Evolutionary conservation across 83 land plant genomes (phyloP), one percentile per base, ranked within the genome.

Genomic region (Thuja plicata): DNA sequence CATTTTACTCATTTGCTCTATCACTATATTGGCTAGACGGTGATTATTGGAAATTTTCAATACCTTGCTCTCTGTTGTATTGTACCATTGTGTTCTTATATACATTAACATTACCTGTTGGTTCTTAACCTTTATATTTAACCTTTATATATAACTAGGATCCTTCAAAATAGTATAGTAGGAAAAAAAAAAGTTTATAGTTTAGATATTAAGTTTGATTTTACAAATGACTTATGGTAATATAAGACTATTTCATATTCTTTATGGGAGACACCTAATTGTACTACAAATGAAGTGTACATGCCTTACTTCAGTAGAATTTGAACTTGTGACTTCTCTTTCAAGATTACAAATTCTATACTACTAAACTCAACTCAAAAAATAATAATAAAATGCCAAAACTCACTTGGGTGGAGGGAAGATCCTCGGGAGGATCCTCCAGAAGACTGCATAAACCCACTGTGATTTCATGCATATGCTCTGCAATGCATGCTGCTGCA

Each of bases 331-430:
- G 40, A 38, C 40, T 38, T 38, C 0, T 38, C 40, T 38, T 38
- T 38, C 40, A 38, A 38, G 40, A 38, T 1, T 0, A 43, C 3
- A 43, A 43, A 43, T 43, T 43, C 45, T 43, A 3, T 5, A 43
- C 45, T 5, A 43, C 5, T 38, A 3, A 43, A 43, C 45, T 5
- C 3, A 43, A 43, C 45, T 43, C 45, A 43, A 5, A 43, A 43
- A 43, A 43, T 43, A 5, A 43, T 43, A 43, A 35, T 9, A 7
- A 35, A 81, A 45, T 79, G 38, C 27, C 7, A 38, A 17, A n/a
- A 66, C 92, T 88, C 84, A 92, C 94, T 92, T 90, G 17, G 92
- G 94, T 73, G 94, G 94, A 76, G 94, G 94, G 57, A 87, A 92
- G 87, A 91, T 92, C 12, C 94, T 84, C 11, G 94, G 94, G 52